phyloP scores from a whole-genome alignment of 805 yeast genomes.

The Brettanomyces bruxellensis region DNA sequence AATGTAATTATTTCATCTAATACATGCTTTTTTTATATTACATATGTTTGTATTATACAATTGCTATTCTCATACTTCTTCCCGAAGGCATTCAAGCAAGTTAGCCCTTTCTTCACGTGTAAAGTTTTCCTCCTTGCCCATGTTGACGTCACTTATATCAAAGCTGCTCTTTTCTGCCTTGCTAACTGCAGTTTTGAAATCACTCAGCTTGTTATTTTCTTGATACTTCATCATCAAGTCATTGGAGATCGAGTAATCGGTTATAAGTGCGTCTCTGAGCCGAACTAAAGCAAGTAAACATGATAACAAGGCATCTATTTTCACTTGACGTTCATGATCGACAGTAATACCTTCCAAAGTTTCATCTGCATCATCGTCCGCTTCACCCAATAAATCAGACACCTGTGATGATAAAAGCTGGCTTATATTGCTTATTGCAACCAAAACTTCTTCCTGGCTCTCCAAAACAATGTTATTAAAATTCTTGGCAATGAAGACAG shows the following conservation, averaged over 20 bases:
- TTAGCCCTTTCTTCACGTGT: too few relatives aligned
- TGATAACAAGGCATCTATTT: background rate
- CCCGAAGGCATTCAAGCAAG: background rate
- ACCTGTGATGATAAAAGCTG: conserved; percentile 33
- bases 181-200: conserved; percentile 8
- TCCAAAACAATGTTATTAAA: conserved; percentile 30
- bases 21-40: too few relatives aligned
- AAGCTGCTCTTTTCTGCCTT: conserved; percentile 6
- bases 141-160: background rate
- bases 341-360: conserved; percentile 1
- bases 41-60: too few relatives aligned
- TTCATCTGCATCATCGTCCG: conserved; percentile 9
- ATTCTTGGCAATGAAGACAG: conserved; percentile 29
- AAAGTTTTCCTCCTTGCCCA: too few relatives aligned
- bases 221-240: conserved; percentile 14
- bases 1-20: background rate
- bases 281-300: background rate
- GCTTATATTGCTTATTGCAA: conserved; percentile 36
- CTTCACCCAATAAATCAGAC: conserved; percentile 22
- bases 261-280: conserved; percentile 7
- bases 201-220: conserved; percentile 12
- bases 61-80: background rate
- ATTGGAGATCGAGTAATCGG: conserved; percentile 13
- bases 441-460: conserved; percentile 43
- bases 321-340: conserved; percentile 8